Conservation (phyloP, 2,329 filamentous ascomycete genomes). For the Talaromyces sp. region DNA sequence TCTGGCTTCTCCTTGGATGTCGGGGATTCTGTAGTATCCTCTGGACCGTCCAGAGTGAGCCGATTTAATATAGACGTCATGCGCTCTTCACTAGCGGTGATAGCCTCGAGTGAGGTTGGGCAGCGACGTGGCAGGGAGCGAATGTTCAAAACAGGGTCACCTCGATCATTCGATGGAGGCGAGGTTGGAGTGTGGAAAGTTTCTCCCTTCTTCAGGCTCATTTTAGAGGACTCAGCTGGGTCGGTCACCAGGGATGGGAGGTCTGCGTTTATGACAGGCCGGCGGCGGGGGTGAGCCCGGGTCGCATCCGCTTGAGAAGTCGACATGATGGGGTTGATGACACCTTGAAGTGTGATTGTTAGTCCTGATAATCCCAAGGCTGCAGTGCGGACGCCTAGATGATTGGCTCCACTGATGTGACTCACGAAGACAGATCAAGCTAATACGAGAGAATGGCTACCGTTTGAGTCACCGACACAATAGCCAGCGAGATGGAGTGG, state of each 20-base stretch:
- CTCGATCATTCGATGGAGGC: slow-evolving; percentile 40
- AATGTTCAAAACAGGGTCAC: slow-evolving; percentile 47
- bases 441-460: slow-evolving; percentile 22
- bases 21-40: slow-evolving; percentile 25
- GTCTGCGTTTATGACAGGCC: slow-evolving; percentile 32
- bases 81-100: slow-evolving; percentile 69
- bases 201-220: slow-evolving; percentile 69
- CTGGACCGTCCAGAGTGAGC: slow-evolving; percentile 63
- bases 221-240: slow-evolving; percentile 41
- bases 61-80: slow-evolving; percentile 67
- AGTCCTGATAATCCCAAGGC: slow-evolving; percentile 14
- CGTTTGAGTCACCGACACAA: slow-evolving; percentile 21
- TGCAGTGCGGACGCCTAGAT: slow-evolving; percentile 4
- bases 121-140: slow-evolving; percentile 64
- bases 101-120: slow-evolving; percentile 69
- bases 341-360: slow-evolving; percentile 10
- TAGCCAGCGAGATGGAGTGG: not conserved
- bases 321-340: slow-evolving; percentile 32
- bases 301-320: slow-evolving; percentile 24
- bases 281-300: slow-evolving; percentile 39
- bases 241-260: slow-evolving; percentile 33
- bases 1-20: slow-evolving; percentile 48
- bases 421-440: slow-evolving; percentile 8
- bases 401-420: slow-evolving; percentile 1
- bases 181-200: slow-evolving; percentile 58